Evolutionary conservation across 768 basidiomycete species (phyloP).

Genomic region (Boletus vinaceobasis): DNA sequence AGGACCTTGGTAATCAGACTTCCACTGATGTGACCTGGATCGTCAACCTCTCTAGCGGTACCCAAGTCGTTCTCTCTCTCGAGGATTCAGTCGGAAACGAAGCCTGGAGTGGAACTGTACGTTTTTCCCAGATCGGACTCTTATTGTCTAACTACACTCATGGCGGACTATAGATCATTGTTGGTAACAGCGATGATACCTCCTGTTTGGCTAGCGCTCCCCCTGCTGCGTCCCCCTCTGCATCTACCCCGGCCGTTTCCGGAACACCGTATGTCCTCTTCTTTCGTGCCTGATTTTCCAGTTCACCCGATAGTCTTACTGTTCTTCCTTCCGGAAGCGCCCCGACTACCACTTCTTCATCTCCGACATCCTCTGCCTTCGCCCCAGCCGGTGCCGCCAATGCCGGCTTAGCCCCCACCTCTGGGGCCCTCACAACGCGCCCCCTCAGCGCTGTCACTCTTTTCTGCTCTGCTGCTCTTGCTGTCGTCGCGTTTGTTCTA

Average conservation of each 20-base stretch:
- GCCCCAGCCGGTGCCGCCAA: slow-evolving; percentile 34
- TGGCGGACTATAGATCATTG: slow-evolving; percentile 29
- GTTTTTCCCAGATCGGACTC: slow-evolving; percentile 20
- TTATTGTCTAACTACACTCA: neutral
- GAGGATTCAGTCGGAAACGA: slow-evolving; percentile 53
- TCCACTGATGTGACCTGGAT: slow-evolving; percentile 40
- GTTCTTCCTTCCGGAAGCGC: neutral
- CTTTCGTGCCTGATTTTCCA: slow-evolving; percentile 2
- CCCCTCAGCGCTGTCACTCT: slow-evolving; percentile 23
- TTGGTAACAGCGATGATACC: slow-evolving; percentile 34
- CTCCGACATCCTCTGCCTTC: slow-evolving; percentile 13
- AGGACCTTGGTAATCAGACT: slow-evolving; percentile 57
- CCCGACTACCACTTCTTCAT: neutral
- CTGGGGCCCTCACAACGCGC: slow-evolving; percentile 25
- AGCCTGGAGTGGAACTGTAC: slow-evolving; percentile 63
- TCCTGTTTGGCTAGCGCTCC: slow-evolving; percentile 34
- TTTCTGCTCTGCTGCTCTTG: slow-evolving; percentile 19
- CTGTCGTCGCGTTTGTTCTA: slow-evolving; percentile 22
- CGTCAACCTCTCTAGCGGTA: slow-evolving; percentile 44
- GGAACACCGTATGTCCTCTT: slow-evolving; percentile 1
- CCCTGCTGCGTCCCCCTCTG: slow-evolving; percentile 4
- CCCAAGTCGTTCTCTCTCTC: slow-evolving; percentile 48
- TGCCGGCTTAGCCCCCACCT: slow-evolving; percentile 24
- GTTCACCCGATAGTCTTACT: neutral
- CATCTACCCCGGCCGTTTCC: slow-evolving; percentile 4